Evolutionary conservation across 345 rosid species (phyloP).

Genomic region (Turritis glabra): DNA sequence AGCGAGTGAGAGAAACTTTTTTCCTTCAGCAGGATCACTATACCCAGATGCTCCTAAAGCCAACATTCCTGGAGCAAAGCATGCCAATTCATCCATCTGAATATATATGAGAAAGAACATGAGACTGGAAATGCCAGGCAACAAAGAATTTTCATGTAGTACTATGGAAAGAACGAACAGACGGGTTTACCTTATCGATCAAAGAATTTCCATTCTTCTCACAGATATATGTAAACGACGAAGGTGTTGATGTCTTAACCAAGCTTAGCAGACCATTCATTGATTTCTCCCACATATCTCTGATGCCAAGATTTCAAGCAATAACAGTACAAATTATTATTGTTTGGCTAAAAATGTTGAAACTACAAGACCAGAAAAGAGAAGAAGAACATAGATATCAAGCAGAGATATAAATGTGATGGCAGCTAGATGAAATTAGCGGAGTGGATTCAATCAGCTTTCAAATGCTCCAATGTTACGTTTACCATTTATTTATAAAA

Average conservation of each 20-base stretch:
- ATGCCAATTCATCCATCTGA: slow-evolving; percentile 99
- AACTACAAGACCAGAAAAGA: slow-evolving; percentile 19
- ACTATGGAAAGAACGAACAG: neutral
- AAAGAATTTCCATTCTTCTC: slow-evolving; percentile 74
- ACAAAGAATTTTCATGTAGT: neutral
- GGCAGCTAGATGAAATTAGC: neutral
- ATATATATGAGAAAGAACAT: slow-evolving; percentile 13
- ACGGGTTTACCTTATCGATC: slow-evolving; percentile 64
- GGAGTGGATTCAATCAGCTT: slow-evolving; percentile 1
- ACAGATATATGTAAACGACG: slow-evolving; percentile 85
- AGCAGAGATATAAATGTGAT: neutral
- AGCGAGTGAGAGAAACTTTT: slow-evolving; percentile 76
- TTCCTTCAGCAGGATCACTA: slow-evolving; percentile 59
- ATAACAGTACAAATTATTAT: neutral
- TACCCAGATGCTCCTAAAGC: slow-evolving; percentile 92
- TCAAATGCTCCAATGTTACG: neutral
- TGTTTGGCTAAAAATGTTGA: neutral
- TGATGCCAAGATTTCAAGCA: slow-evolving; percentile 35
- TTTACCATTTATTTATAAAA: neutral
- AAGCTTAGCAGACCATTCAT: slow-evolving; percentile 89
- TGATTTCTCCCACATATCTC: slow-evolving; percentile 99
- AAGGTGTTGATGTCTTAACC: slow-evolving; percentile 77
- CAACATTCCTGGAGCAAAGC: slow-evolving; percentile 99
- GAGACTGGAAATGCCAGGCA: slow-evolving; percentile 3
- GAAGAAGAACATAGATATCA: neutral